Percentiles rank a stretch among this genome's conserved stretches.
phyloP scores from a whole-genome alignment of 352 stramenopile genomes.

The Phytophthora pseudosyringae region DNA sequence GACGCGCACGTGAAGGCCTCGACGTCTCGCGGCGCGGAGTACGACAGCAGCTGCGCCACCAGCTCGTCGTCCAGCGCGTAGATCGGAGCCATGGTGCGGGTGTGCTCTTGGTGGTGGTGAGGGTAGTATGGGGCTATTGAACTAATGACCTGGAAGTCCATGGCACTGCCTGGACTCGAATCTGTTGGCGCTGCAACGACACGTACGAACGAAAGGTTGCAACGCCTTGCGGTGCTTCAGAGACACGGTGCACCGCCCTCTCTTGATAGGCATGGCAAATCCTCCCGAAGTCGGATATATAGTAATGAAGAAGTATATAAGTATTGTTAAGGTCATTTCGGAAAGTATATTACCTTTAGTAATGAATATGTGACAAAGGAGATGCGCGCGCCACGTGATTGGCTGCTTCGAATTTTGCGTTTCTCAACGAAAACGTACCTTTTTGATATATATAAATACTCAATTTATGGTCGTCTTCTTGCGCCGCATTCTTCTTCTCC shows the following conservation, averaged over 20 bases:
- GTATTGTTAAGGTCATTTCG: too few species aligned
- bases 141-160: constrained; percentile 13
- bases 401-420: too few species aligned
- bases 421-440: too few species aligned
- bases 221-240: constrained; percentile 22
- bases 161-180: constrained; percentile 12
- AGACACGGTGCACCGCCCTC: constrained; percentile 21
- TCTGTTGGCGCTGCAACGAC: constrained; percentile 18
- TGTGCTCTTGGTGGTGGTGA: constrained; percentile 10
- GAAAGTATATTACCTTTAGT: too few species aligned
- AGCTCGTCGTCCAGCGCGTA: constrained; percentile 39
- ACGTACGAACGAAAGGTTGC: constrained; percentile 19
- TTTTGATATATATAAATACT: too few species aligned
- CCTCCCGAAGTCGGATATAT: too few species aligned
- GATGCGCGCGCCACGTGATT: too few species aligned
- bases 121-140: constrained; percentile 14
- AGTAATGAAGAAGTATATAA: too few species aligned
- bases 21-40: constrained; percentile 37
- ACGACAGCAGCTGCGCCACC: constrained; percentile 37
- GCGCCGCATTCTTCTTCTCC: too few species aligned
- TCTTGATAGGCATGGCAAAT: constrained; percentile 5
- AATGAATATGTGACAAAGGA: too few species aligned
- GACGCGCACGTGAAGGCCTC: constrained; percentile 43
- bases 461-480: too few species aligned
- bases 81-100: constrained; percentile 32